Evolutionary conservation across 805 yeast species (phyloP).

Genomic region (Jamesozyma gamospora): DNA sequence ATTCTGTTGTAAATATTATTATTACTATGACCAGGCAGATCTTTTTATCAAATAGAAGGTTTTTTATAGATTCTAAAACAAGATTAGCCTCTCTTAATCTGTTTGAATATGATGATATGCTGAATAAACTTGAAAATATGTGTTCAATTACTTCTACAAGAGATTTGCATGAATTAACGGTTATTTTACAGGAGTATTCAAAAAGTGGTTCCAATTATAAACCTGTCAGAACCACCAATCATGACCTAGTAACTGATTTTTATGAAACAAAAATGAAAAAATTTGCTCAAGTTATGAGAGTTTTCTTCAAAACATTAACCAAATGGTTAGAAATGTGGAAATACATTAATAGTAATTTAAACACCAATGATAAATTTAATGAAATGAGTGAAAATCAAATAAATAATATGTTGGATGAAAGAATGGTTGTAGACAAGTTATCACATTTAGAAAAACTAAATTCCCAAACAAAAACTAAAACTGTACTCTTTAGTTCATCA

Average conservation of each 20-base stretch:
- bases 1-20: conserved; percentile 12
- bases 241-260: conserved; percentile 9
- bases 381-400: conserved; percentile 11
- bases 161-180: neutral
- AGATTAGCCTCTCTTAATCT: conserved; percentile 18
- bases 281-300: conserved; percentile 11
- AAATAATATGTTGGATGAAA: conserved; percentile 20
- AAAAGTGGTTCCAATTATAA: conserved; percentile 2
- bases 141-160: conserved; percentile 3
- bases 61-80: conserved; percentile 11
- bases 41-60: conserved; percentile 18
- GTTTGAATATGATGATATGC: conserved; percentile 15
- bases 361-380: conserved; percentile 6
- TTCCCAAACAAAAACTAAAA: neutral
- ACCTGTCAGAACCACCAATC: too few relatives aligned
- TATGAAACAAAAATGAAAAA: conserved; percentile 11
- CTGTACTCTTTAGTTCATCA: neutral
- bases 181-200: conserved; percentile 2
- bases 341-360: conserved; percentile 12
- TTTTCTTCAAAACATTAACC: conserved; percentile 6
- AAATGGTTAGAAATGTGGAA: conserved; percentile 20
- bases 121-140: conserved; percentile 12
- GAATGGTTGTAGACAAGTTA: conserved; percentile 20
- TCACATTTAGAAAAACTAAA: conserved; percentile 9
- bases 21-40: conserved; percentile 19